These are phyloP conservation scores for Metschnikowia corniflorae DNA, from an alignment of 805 yeast species.

Conservation along the genomic window DNA sequence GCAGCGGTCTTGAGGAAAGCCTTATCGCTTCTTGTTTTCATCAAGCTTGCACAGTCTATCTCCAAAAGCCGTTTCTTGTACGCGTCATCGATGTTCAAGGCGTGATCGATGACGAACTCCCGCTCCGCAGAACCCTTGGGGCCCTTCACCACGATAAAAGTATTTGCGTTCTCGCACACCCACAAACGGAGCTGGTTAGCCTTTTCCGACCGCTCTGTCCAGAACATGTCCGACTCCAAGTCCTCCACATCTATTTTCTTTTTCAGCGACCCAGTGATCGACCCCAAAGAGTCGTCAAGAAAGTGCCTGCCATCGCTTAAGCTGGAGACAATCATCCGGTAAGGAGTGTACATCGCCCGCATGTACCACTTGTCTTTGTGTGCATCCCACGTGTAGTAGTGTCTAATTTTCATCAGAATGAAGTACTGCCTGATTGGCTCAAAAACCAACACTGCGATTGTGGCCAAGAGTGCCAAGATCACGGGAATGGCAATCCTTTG, in stretches of 20 bases:
- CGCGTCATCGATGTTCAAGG: conserved; percentile 50
- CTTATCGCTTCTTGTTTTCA: conserved; percentile 71
- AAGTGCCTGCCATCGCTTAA: conserved; percentile 33
- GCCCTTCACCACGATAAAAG: conserved; percentile 86
- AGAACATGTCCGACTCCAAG: conserved; percentile 35
- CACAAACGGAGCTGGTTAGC: conserved; percentile 69
- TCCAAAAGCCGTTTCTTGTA: conserved; percentile 49
- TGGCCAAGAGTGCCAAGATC: conserved; percentile 72
- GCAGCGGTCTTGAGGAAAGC: conserved; percentile 67
- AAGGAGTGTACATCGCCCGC: conserved; percentile 27
- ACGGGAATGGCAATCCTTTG: conserved; percentile 81
- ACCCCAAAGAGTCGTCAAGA: conserved; percentile 27
- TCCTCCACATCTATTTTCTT: conserved; percentile 16
- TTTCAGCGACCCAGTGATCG: conserved; percentile 13
- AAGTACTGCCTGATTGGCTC: conserved; percentile 89
- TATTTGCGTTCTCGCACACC: conserved; percentile 84
- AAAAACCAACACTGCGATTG: conserved; percentile 77
- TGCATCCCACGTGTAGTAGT: conserved; percentile 49
- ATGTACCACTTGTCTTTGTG: conserved; percentile 36
- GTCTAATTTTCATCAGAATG: conserved; percentile 69
- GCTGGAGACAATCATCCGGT: conserved; percentile 23
- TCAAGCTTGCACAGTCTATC: conserved; percentile 75
- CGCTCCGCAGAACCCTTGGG: conserved; percentile 95
- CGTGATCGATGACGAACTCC: conserved; percentile 68
- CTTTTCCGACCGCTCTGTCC: conserved; percentile 70